Evolutionary conservation across 257 asterid species (phyloP).

Genomic region (Scutellaria minor): DNA sequence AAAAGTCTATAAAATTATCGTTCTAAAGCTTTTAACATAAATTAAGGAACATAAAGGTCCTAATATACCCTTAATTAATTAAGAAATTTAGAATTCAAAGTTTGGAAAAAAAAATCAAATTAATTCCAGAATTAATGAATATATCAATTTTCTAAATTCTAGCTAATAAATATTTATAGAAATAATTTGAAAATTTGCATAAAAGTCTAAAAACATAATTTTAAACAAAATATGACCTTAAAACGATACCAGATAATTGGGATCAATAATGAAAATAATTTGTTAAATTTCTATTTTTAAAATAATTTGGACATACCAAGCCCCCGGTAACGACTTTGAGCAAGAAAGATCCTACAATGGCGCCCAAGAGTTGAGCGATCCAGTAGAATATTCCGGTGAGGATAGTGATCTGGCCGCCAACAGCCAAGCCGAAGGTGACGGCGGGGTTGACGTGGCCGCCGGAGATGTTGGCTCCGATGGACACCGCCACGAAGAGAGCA

Average conservation of each 20-base stretch:
- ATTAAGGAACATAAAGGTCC: too few relatives aligned
- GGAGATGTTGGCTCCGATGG: conserved; percentile 72
- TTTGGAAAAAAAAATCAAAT: too few relatives aligned
- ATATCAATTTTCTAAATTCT: too few relatives aligned
- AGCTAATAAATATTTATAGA: too few relatives aligned
- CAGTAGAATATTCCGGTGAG: conserved; percentile 68
- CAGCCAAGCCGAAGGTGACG: conserved; percentile 72
- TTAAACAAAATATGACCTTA: neutral
- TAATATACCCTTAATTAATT: too few relatives aligned
- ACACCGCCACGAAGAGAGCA: conserved; percentile 70
- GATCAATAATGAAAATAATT: neutral
- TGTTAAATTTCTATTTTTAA: too few relatives aligned
- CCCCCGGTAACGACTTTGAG: conserved; percentile 70
- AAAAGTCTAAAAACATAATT: neutral
- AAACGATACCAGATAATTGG: too few relatives aligned
- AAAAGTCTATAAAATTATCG: too few relatives aligned
- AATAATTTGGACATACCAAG: conserved; percentile 41
- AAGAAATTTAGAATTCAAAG: too few relatives aligned
- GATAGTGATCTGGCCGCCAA: conserved; percentile 74
- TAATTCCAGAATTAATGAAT: too few relatives aligned
- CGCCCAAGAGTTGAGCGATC: conserved; percentile 69
- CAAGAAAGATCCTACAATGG: conserved; percentile 52
- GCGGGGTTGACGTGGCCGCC: conserved; percentile 85
- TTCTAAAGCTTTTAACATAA: too few relatives aligned
- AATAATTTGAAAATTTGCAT: too few relatives aligned